phyloP scores from a whole-genome alignment of 495 filamentous ascomycete genomes.

The Penicillium ochrochloron region DNA sequence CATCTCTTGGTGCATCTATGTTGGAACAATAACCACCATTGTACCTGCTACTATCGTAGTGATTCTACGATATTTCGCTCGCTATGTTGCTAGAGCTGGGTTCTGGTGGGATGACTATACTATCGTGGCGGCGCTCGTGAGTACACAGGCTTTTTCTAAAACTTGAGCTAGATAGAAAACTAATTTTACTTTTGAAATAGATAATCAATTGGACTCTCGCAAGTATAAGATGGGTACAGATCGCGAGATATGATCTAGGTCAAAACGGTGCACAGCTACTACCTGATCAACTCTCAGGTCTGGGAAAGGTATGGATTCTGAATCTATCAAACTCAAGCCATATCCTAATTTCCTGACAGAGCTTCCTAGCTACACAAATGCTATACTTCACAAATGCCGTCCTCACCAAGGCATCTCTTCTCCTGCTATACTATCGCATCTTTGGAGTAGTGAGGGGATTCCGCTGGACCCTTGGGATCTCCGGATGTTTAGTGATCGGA shows the following conservation, averaged over 20 bases:
- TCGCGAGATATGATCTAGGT: conserved; percentile 24
- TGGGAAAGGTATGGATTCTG: conserved; percentile 29
- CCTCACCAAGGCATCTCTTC: conserved; percentile 40
- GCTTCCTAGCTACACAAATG: conserved; percentile 32
- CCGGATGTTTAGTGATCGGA: conserved; percentile 41
- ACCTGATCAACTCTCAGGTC: conserved; percentile 16
- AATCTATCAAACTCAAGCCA: not conserved
- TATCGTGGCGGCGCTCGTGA: conserved; percentile 36
- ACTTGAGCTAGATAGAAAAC: not conserved
- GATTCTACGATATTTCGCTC: conserved; percentile 32
- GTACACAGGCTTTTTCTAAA: not conserved
- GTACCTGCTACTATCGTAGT: conserved; percentile 40
- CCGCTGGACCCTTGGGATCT: conserved; percentile 37
- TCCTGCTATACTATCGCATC: conserved; percentile 49
- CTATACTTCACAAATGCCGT: conserved; percentile 34
- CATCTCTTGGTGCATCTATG: conserved; percentile 31
- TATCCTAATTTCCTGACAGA: conserved; percentile 20
- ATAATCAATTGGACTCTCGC: conserved; percentile 32
- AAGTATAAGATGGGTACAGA: conserved; percentile 28
- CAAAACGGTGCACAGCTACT: conserved; percentile 21
- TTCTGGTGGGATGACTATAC: conserved; percentile 49
- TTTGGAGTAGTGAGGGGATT: conserved; percentile 44
- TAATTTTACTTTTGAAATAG: conserved; percentile 8
- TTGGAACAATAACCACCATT: conserved; percentile 37
- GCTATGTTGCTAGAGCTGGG: conserved; percentile 31